Conservation (phyloP, 306 rosid genomes). For the Comarum palustre region DNA sequence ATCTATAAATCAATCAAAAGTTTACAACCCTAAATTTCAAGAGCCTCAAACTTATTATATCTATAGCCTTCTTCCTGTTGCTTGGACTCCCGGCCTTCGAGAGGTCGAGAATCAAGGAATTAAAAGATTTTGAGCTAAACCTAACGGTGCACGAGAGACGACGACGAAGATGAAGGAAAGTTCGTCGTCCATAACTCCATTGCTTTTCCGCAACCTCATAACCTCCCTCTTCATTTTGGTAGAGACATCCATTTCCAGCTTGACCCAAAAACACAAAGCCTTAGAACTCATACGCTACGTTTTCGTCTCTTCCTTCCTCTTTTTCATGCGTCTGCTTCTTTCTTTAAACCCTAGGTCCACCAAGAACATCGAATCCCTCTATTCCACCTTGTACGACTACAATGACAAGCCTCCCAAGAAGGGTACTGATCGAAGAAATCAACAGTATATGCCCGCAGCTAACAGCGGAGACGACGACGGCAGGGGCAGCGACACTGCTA, state of each 20-base stretch:
- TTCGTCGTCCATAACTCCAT: slow-evolving; percentile 36
- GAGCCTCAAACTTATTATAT: too few species aligned
- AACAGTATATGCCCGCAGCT: not conserved
- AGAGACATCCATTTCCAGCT: slow-evolving; percentile 15
- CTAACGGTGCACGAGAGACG: not conserved
- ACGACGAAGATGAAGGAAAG: slow-evolving; percentile 33
- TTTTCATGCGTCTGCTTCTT: slow-evolving; percentile 52
- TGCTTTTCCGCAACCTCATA: slow-evolving; percentile 21
- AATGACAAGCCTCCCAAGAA: not conserved
- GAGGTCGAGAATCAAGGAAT: not conserved
- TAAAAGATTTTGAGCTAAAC: too few species aligned
- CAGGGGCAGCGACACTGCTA: slow-evolving; percentile 31
- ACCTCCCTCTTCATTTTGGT: too few species aligned
- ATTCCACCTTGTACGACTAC: not conserved
- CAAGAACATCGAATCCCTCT: not conserved
- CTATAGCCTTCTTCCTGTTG: too few species aligned
- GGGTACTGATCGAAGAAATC: not conserved
- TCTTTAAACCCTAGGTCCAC: slow-evolving; percentile 17
- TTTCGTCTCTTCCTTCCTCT: slow-evolving; percentile 33
- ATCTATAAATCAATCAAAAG: not conserved
- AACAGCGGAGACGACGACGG: not conserved
- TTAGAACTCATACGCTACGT: slow-evolving; percentile 45
- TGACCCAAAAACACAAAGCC: slow-evolving; percentile 37
- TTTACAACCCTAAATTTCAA: too few species aligned
- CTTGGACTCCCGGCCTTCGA: too few species aligned